Evolutionary conservation across 2,329 filamentous ascomycete genomes (phyloP).

Genomic region (Periconia digitata): DNA sequence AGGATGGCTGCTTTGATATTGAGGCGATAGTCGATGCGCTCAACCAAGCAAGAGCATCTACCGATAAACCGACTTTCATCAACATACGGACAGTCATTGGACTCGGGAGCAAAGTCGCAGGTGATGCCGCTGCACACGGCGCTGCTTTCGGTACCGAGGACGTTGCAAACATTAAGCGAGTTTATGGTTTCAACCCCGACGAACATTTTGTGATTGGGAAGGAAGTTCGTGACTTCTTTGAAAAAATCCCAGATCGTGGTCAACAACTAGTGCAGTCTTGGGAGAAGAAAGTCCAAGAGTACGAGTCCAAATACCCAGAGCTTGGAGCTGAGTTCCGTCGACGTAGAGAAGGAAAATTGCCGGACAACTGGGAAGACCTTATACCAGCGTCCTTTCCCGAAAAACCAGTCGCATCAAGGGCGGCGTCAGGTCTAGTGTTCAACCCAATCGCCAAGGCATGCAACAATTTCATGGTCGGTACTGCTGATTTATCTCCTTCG

Average conservation of each 20-base stretch:
- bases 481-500: slow-evolving; percentile 57
- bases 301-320: slow-evolving; percentile 52
- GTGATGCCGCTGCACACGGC: slow-evolving; percentile 59
- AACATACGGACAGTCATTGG: slow-evolving; percentile 62
- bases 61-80: slow-evolving; percentile 59
- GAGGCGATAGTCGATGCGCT: slow-evolving; percentile 52
- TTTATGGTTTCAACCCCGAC: slow-evolving; percentile 53
- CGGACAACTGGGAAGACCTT: slow-evolving; percentile 52
- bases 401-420: slow-evolving; percentile 52
- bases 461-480: slow-evolving; percentile 87
- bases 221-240: slow-evolving; percentile 56
- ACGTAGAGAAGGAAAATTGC: slow-evolving; percentile 52
- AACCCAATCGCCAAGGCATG: slow-evolving; percentile 72
- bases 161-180: slow-evolving; percentile 58
- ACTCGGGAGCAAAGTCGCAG: slow-evolving; percentile 49
- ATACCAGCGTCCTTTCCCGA: slow-evolving; percentile 55
- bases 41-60: slow-evolving; percentile 46
- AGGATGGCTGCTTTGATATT: slow-evolving; percentile 57
- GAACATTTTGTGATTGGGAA: slow-evolving; percentile 51
- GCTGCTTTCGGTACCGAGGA: slow-evolving; percentile 59
- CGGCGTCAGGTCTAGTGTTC: slow-evolving; percentile 53
- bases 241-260: slow-evolving; percentile 50
- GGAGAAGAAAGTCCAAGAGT: slow-evolving; percentile 49
- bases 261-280: slow-evolving; percentile 52
- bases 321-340: slow-evolving; percentile 52